Evolutionary conservation across 805 yeast species (phyloP), one percentile per base, ranked within the genome.

Genomic region (Scheffersomyces lignosus): DNA sequence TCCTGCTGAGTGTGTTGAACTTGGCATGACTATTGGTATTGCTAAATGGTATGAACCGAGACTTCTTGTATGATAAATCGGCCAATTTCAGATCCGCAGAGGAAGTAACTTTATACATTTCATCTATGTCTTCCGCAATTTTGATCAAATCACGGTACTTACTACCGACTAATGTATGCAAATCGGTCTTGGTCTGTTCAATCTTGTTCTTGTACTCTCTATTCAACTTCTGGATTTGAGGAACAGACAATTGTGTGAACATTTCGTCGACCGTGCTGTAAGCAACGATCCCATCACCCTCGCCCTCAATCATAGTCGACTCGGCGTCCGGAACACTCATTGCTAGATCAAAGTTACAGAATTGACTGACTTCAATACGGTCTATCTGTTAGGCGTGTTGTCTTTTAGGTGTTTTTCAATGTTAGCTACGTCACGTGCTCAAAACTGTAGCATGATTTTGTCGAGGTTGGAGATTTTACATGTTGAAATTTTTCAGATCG

Each of bases 91-190:
- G 41, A 29, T 66, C 62, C 3, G 60, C 44, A 2, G 17, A 29
- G 5, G 43, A 42, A 6, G 67, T 51, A 14, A 47, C 33, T 1
- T 36, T 27, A 42, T 56, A 53, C 62, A 66, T 64, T 8, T 39
- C 46, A 24, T 60, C 63, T 18, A 69, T 67, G 36, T 65, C 70
- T 39, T 68, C 72, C n/a, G 73, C 70, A 10, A 69, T 67, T 30
- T 59, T 54, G 31, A 69, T 66, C 48, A 69, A 57, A 47, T 68
- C 73, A 31, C 75, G 50, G 51, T 69, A 69, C 36, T 69, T 69
- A 20, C 43, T 45, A 5, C 72, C 70, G 15, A 69, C 74, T 31
- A 69, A 52, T 4, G 45, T 36, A 38, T 68, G 73, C 12, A 69
- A 48, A 28, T 66, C 62, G 8, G 46, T 24, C 38, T 59, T 60